Base-by-base conservation (phyloP, 208 protist genomes). In the Acanthamoeba healyi region DNA sequence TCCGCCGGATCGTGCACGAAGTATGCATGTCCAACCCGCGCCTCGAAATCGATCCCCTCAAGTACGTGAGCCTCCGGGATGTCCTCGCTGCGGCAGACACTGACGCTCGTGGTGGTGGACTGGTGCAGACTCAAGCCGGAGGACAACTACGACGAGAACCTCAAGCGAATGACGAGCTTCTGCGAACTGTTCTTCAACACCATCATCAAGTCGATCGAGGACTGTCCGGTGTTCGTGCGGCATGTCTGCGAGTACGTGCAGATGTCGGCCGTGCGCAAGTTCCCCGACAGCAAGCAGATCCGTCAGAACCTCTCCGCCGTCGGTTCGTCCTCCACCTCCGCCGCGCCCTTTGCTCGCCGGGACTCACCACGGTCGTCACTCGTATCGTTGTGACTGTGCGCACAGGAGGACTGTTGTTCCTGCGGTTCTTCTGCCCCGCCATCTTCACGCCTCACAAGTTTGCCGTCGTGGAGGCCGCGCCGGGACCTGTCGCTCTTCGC, bases 391-490 rank as follows among this genome's bases (percentile, higher is more conserved):
- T n/a, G n/a, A n/a, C n/a, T n/a, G n/a, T n/a, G n/a, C 58, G n/a
- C n/a, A 92, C 95, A 58, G 81, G 93, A 34, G 95, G 95, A 36
- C 96, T 97, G 29, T 91, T 97, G 36, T 97, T 97, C 54, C 77
- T 97, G 4, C 63, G 96, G 38, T 97, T 96, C 94, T 95, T 96
- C 36, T 96, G 93, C 63, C 95, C 96, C 10, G 94, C 96, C 3
- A 95, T 97, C n/a, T 86, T 96, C 40, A 44, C 93, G 24, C 96
- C 96, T 34, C 56, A 94, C 67, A 95, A 79, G 36, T 42, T 72
- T 29, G 94, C 94, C 26, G 34, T 97, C 2, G 91, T 96, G 7
- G 92, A 95, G 32, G 95, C 89, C 15, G 46, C 54, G 44, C 94
- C 82, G 0, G n/a, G 84, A 82, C 86, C 38, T 38, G 15, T 49